These are phyloP conservation scores for Aspergillus diversus DNA, from an alignment of 495 filamentous ascomycete species.

Conservation along the genomic window DNA sequence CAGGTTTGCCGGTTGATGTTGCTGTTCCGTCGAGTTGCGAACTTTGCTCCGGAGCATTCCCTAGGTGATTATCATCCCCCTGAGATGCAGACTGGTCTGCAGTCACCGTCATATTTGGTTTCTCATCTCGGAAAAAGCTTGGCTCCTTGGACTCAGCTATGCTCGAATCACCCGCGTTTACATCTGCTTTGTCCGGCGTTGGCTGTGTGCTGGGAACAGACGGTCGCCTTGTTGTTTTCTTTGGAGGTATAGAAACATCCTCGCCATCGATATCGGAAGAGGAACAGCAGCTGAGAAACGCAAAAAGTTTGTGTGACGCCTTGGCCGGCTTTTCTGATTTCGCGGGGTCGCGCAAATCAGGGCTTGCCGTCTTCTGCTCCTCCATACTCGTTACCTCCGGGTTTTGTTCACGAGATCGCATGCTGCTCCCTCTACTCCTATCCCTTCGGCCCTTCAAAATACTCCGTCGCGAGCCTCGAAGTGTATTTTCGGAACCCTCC, in stretches of 20 bases:
- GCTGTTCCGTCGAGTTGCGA: constrained; percentile 34
- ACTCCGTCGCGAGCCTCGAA: constrained; percentile 69
- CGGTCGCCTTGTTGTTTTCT: constrained; percentile 63
- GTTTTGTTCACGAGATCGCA: constrained; percentile 53
- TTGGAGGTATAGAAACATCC: constrained; percentile 64
- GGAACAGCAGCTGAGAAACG: constrained; percentile 81
- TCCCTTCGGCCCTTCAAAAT: constrained; percentile 68
- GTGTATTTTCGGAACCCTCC: constrained; percentile 62
- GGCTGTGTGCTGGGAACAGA: constrained; percentile 57
- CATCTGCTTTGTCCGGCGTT: constrained; percentile 55
- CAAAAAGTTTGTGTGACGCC: constrained; percentile 56
- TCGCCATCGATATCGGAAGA: constrained; percentile 64
- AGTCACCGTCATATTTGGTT: constrained; percentile 41
- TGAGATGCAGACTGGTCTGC: constrained; percentile 38
- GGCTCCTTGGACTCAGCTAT: constrained; percentile 60
- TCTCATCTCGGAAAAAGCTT: constrained; percentile 53
- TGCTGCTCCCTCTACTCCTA: constrained; percentile 69
- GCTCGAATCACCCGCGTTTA: constrained; percentile 54
- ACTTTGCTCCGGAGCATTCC: constrained; percentile 21
- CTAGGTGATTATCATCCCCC: constrained; percentile 37
- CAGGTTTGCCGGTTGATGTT: constrained; percentile 22
- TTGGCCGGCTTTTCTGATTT: constrained; percentile 66
- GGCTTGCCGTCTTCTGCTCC: constrained; percentile 35
- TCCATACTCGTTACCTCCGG: constrained; percentile 46
- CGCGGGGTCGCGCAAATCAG: constrained; percentile 38